Evolutionary conservation across 2,329 filamentous ascomycete genomes (phyloP).

Genomic region (Beauveria australis): DNA sequence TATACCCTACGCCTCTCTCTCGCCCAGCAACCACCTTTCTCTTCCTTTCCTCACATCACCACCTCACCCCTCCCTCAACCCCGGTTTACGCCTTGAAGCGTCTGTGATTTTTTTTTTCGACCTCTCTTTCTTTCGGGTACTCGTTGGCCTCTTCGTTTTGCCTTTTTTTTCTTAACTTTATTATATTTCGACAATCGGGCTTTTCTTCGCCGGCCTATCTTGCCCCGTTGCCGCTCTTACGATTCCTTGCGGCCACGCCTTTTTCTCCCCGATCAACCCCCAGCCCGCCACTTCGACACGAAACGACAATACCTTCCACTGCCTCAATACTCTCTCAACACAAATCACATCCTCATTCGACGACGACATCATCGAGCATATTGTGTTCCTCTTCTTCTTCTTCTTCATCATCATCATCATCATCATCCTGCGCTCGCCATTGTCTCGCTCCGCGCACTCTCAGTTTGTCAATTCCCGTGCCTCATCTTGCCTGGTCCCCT

Average conservation of each 20-base stretch:
- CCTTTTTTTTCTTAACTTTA: not conserved
- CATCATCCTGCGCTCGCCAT: not conserved
- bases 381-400: not conserved
- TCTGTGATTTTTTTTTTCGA: conserved; percentile 12
- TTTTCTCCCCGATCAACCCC: conserved; percentile 3
- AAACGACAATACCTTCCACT: not conserved
- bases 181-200: not conserved
- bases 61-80: conserved; percentile 4
- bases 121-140: conserved; percentile 6
- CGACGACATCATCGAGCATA: not conserved
- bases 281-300: conserved; percentile 1
- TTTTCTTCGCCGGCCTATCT: not conserved
- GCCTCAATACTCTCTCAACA: not conserved
- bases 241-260: not conserved
- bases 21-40: not conserved
- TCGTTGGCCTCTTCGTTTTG: not conserved
- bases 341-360: not conserved
- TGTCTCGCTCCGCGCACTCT: not conserved
- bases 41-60: conserved; percentile 9
- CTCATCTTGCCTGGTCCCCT: conserved; percentile 1
- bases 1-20: not conserved
- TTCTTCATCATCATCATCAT: no score
- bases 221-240: not conserved
- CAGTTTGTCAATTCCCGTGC: not conserved
- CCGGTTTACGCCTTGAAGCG: not conserved